phyloP scores from a whole-genome alignment of 805 yeast species.

The Sugiyamaella marilandica region DNA sequence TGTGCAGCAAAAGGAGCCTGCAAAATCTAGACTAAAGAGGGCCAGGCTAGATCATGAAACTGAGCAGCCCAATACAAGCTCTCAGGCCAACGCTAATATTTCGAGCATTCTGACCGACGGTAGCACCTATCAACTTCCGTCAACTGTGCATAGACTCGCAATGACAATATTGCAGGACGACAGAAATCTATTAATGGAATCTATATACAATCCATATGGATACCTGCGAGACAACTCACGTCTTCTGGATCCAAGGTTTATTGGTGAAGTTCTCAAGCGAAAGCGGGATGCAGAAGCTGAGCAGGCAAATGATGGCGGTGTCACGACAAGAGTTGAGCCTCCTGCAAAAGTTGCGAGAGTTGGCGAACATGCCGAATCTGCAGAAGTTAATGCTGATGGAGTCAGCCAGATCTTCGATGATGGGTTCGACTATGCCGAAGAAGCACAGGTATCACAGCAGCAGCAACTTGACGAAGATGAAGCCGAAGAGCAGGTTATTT shows the following conservation, averaged over 20 bases:
- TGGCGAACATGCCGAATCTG: background rate
- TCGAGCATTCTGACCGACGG: background rate
- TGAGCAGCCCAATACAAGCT: background rate
- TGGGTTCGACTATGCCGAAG: background rate
- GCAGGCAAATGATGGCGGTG: background rate
- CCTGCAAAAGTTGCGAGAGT: background rate
- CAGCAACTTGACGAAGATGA: background rate
- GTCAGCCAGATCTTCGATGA: background rate
- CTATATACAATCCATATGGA: slow-evolving; percentile 9
- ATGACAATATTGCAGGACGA: slow-evolving; percentile 6
- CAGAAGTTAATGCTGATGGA: background rate
- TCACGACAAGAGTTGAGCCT: background rate
- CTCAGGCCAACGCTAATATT: background rate
- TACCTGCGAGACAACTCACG: background rate
- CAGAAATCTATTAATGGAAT: background rate
- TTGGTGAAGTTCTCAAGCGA: slow-evolving; percentile 11
- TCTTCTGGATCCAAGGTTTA: slow-evolving; percentile 10
- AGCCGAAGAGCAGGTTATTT: slow-evolving; percentile 3
- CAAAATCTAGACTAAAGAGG: background rate
- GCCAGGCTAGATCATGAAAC: slow-evolving; percentile 2
- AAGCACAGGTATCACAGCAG: background rate
- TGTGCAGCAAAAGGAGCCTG: background rate
- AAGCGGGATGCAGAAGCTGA: background rate
- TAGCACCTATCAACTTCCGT: background rate
- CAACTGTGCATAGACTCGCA: background rate